Percentiles rank a stretch among this genome's conserved stretches.
phyloP scores from a whole-genome alignment of 805 yeast genomes.

The Saturnispora quitensis region DNA sequence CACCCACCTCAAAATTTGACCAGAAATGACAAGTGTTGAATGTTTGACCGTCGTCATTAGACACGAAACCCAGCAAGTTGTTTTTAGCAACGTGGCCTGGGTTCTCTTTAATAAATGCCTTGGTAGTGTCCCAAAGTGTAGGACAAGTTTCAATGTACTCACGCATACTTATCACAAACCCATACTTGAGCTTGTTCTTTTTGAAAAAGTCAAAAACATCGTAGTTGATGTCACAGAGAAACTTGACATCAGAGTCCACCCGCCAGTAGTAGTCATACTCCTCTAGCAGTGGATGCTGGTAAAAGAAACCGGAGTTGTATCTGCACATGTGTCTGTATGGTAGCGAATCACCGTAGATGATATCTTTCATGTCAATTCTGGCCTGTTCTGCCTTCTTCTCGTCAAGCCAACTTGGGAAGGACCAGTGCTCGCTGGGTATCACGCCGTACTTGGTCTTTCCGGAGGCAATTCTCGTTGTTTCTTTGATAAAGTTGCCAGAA shows the following conservation, averaged over 20 bases:
- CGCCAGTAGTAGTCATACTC: conserved; percentile 92
- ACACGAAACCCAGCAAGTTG: conserved; percentile 58
- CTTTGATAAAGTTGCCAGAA: conserved; percentile 63
- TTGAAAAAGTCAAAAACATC: conserved; percentile 75
- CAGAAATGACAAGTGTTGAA: conserved; percentile 83
- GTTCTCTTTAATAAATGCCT: conserved; percentile 44
- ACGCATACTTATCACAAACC: conserved; percentile 66
- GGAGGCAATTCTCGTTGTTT: conserved; percentile 57
- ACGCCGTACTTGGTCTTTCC: conserved; percentile 72
- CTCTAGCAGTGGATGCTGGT: conserved; percentile 58
- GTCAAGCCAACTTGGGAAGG: conserved; percentile 78
- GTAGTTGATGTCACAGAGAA: conserved; percentile 72
- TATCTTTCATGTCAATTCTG: conserved; percentile 42
- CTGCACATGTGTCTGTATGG: conserved; percentile 87
- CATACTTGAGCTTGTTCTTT: conserved; percentile 62
- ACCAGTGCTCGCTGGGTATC: conserved; percentile 79
- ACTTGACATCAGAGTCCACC: conserved; percentile 75
- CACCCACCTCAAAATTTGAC: conserved; percentile 82
- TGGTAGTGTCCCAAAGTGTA: conserved; percentile 69
- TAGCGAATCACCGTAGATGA: conserved; percentile 55
- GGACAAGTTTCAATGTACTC: conserved; percentile 64
- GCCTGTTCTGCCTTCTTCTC: conserved; percentile 47
- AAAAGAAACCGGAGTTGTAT: conserved; percentile 82
- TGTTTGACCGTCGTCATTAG: conserved; percentile 55
- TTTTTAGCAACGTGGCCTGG: conserved; percentile 52